Conservation (phyloP, 2,329 filamentous ascomycete genomes). For the Chrysosphaeria jannelii region DNA sequence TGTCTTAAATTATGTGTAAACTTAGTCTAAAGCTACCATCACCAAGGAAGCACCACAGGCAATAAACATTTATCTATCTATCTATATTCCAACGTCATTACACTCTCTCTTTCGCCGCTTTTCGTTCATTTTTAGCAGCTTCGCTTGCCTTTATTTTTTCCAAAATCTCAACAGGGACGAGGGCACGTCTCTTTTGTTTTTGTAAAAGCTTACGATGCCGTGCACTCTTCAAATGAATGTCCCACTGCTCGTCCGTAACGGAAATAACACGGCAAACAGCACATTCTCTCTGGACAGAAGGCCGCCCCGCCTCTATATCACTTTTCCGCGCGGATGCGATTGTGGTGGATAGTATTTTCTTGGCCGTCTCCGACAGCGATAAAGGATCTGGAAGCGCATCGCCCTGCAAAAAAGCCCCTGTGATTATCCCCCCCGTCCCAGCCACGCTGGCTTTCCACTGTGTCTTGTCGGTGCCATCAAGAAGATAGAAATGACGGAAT, state of each 20-base stretch:
- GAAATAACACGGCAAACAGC: constrained; percentile 38
- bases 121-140: no score
- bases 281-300: constrained; percentile 32
- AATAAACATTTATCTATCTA: no score
- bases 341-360: constrained; percentile 22
- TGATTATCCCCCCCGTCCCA: constrained; percentile 29
- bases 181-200: constrained; percentile 7
- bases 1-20: no score
- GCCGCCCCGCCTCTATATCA: constrained; percentile 10
- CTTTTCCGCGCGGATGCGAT: constrained; percentile 9
- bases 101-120: no score
- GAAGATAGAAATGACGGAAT: constrained; percentile 34
- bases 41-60: no score
- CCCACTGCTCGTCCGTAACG: constrained; percentile 22
- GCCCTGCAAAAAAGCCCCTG: constrained; percentile 29
- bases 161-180: constrained; percentile 5
- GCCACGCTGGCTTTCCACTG: constrained; percentile 34
- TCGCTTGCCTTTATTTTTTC: no score
- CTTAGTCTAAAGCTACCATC: no score
- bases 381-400: constrained; percentile 18
- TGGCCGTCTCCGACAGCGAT: constrained; percentile 16
- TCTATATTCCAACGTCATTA: no score
- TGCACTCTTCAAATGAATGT: constrained; percentile 14
- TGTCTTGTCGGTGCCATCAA: constrained; percentile 46
- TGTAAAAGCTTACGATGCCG: constrained; percentile 9